These are phyloP conservation scores for Chloris gayana DNA, from an alignment of 176 grass and related monocot genomes.

Conservation along the genomic window DNA sequence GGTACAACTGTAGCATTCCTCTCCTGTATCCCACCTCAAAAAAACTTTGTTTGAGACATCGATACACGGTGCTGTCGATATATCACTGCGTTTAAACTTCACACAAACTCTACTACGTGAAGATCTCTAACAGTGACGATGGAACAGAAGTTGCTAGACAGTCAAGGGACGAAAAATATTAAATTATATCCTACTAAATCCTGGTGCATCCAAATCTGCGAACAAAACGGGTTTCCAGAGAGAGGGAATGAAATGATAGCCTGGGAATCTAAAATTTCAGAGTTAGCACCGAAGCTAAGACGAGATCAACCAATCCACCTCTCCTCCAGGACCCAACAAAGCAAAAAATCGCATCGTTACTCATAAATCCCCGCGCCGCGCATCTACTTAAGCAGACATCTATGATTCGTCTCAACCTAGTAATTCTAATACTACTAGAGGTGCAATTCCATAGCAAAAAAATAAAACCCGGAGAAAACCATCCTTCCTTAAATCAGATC, in stretches of 20 bases:
- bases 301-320: conserved; percentile 1
- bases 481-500: conserved; percentile 8
- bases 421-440: neutral
- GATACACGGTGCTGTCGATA: conserved; percentile 41
- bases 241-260: neutral
- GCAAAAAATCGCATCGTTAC: neutral
- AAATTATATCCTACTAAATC: neutral
- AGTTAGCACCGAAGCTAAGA: neutral
- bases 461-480: neutral
- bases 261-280: conserved; percentile 13
- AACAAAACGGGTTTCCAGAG: neutral
- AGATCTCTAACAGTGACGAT: conserved; percentile 63
- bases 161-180: neutral
- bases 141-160: neutral
- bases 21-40: conserved; percentile 23
- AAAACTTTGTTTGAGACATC: conserved; percentile 34
- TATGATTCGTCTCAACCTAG: neutral
- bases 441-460: conserved; percentile 2
- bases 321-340: neutral
- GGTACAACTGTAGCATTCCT: conserved; percentile 30
- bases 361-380: neutral
- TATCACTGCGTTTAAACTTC: conserved; percentile 84
- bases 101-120: conserved; percentile 47
- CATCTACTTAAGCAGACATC: neutral
- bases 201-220: conserved; percentile 16